phyloP scores from a whole-genome alignment of 2,329 filamentous ascomycete species.

The Paramyrothecium sp. region DNA sequence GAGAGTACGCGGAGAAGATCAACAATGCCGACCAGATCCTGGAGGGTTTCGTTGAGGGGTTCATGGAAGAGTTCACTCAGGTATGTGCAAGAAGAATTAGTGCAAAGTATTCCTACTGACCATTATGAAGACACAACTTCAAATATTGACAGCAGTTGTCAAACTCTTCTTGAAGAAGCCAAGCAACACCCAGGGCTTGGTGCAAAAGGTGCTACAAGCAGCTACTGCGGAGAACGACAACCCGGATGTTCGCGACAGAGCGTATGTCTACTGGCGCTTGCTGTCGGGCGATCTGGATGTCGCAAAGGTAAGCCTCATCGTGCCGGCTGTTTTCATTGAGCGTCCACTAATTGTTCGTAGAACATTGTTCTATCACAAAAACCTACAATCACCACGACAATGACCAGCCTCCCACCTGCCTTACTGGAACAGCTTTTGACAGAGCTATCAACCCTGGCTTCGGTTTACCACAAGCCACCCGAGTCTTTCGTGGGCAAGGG shows the following conservation, averaged over 20 bases:
- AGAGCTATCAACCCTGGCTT: conserved; percentile 91
- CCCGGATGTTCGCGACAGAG: conserved; percentile 92
- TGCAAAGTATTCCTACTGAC: neutral
- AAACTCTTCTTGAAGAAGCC: conserved; percentile 98
- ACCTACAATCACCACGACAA: conserved; percentile 90
- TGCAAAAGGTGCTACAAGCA: conserved; percentile 90
- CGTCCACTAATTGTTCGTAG: conserved; percentile 25
- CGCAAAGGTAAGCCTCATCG: conserved; percentile 63
- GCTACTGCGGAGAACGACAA: conserved; percentile 97
- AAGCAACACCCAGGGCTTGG: conserved; percentile 82
- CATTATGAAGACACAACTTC: conserved; percentile 76
- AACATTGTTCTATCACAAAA: conserved; percentile 91
- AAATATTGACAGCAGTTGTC: conserved; percentile 94
- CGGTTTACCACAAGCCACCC: conserved; percentile 97
- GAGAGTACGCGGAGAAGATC: conserved; percentile 99
- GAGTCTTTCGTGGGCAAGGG: conserved; percentile 98
- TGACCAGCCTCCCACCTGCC: conserved; percentile 79
- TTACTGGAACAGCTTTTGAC: conserved; percentile 87
- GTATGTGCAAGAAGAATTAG: conserved; percentile 42
- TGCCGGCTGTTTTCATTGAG: neutral
- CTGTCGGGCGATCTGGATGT: conserved; percentile 88
- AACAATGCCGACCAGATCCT: conserved; percentile 97
- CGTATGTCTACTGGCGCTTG: conserved; percentile 97
- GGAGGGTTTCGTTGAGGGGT: conserved; percentile 85
- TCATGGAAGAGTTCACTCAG: conserved; percentile 95